Evolutionary conservation across 1,139 yeast species (phyloP), one percentile per base, ranked within the genome.

Genomic region (Yamadazyma siamensis): DNA sequence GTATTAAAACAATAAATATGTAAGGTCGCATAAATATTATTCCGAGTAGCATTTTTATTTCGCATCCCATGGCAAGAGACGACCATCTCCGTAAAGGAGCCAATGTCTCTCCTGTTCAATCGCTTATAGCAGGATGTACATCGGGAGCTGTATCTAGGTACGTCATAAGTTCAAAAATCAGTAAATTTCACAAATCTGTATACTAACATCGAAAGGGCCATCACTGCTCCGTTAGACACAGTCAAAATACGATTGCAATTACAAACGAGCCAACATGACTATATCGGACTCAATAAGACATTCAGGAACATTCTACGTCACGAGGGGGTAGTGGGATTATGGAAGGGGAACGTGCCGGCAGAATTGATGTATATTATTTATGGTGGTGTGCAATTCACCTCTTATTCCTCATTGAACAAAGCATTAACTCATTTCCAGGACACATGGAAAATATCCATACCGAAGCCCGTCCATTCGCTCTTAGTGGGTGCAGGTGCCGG

Each of bases 301-400:
- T 45, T 57, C 13, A 38, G 34, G 18, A 29, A 39, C 14, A 44
- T 65, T 7, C 33, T 64, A n/a, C 46, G 46, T 21, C 41, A 61
- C 28, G 74, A 68, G 41, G 74, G 74, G 3, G 40, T 64, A 6
- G 25, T 43, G 13, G 74, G 89, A 0, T 65, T 91, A 14, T 91
- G 97, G 97, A 89, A 88, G 54, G 98, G 98, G 1, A 91, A 91
- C 52, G 74, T 86, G 0, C 95, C 98, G 0, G 98, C 97, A 0
- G 89, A 87, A 43, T 57, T 79, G 25, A 73, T 91, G 77, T 91
- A 91, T 50, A 66, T 91, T 12, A 44, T 84, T 14, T 91, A 91
- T 47, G 96, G 97, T 9, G 88, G 86, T 1, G 63, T 77, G 1
- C 97, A 91, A 53, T 91, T 91, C 57, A 67, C 91, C 1, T 62